A percentile compares a stretch with the other conserved stretches of the same genome.
These are phyloP conservation scores for Luzula sylvatica DNA, from an alignment of 176 grass and related monocot genomes.

Conservation along the genomic window DNA sequence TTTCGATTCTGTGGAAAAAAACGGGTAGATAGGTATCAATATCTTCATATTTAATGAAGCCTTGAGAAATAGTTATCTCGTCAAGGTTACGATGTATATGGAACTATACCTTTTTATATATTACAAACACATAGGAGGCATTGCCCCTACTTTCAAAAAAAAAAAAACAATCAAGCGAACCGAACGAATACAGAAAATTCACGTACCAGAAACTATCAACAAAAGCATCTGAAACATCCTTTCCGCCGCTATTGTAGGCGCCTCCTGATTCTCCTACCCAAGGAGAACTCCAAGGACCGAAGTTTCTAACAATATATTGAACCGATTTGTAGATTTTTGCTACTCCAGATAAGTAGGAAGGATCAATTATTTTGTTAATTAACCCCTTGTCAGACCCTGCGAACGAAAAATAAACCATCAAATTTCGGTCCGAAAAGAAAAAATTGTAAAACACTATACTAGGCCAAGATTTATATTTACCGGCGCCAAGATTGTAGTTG, in stretches of 20 bases:
- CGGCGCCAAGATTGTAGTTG: conserved; percentile 61
- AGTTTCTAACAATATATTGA: conserved; percentile 13
- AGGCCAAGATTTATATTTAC: background rate
- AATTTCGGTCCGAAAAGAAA: background rate
- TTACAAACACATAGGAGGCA: no score
- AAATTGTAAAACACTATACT: background rate
- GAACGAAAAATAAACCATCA: background rate
- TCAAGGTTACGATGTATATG: no score
- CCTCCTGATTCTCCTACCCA: conserved; percentile 56
- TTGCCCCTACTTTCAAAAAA: no score
- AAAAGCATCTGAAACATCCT: conserved; percentile 37
- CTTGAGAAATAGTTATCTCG: no score
- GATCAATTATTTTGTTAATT: conserved; percentile 32
- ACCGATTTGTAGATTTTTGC: conserved; percentile 24
- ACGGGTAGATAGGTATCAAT: no score
- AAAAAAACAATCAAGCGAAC: no score
- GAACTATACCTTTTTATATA: no score
- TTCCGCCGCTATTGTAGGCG: conserved; percentile 50
- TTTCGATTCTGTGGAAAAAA: no score
- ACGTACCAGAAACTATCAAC: conserved; percentile 44
- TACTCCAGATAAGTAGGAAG: conserved; percentile 27
- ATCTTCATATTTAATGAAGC: no score
- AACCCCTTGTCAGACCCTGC: conserved; percentile 34
- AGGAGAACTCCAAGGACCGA: conserved; percentile 44
- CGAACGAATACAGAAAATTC: background rate